These are phyloP conservation scores for Austroboletus eburneus DNA, from an alignment of 768 basidiomycete genomes.

Conservation along the genomic window DNA sequence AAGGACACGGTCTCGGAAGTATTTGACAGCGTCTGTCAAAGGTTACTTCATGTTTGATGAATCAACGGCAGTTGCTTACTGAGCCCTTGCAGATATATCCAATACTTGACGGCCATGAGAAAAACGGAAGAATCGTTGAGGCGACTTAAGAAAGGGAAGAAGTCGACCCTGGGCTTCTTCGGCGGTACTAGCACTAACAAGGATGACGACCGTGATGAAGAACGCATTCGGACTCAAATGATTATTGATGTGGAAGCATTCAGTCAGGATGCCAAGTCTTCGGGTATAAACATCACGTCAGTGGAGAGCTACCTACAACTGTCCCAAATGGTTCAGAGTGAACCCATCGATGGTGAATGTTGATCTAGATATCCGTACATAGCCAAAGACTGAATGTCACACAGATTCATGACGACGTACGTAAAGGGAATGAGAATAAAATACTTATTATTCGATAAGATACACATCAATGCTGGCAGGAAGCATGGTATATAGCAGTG, in stretches of 20 bases:
- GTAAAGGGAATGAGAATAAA: neutral
- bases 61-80: neutral
- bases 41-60: constrained; percentile 34
- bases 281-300: constrained; percentile 60
- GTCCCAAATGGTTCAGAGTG: constrained; percentile 54
- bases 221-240: constrained; percentile 81
- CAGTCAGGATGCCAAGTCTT: constrained; percentile 64
- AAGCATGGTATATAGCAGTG: constrained; percentile 57
- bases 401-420: constrained; percentile 9
- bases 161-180: constrained; percentile 76
- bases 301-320: constrained; percentile 53
- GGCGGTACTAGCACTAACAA: constrained; percentile 43
- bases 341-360: constrained; percentile 32
- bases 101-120: constrained; percentile 76
- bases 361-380: neutral
- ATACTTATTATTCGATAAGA: constrained; percentile 2
- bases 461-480: constrained; percentile 32
- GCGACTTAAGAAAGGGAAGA: constrained; percentile 84
- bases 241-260: constrained; percentile 82
- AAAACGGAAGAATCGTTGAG: constrained; percentile 90
- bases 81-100: constrained; percentile 56
- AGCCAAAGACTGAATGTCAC: neutral
- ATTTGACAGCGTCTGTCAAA: constrained; percentile 68
- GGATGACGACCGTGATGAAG: constrained; percentile 78
- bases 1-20: constrained; percentile 53